Conservation (phyloP, 805 yeast species). For the Pichia heedii region DNA sequence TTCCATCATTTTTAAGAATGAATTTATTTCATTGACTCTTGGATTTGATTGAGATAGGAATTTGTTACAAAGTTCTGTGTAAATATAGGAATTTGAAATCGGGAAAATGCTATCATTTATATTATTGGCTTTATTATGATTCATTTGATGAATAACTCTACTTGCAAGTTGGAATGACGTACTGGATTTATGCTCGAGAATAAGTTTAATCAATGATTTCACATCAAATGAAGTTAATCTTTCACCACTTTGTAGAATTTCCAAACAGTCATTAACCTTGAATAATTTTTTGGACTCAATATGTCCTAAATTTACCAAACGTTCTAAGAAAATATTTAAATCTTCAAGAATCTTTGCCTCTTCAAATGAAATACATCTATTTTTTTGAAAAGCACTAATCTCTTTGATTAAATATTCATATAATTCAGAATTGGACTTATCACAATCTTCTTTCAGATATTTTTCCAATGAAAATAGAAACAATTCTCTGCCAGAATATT, state of each 20-base stretch:
- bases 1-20: conserved; percentile 26
- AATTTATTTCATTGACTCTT: conserved; percentile 21
- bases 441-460: conserved; percentile 1
- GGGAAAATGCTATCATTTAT: conserved; percentile 23
- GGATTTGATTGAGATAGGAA: conserved; percentile 25
- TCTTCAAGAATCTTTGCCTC: conserved; percentile 19
- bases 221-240: conserved; percentile 21
- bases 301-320: conserved; percentile 6
- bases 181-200: conserved; percentile 17
- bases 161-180: conserved; percentile 22
- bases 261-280: conserved; percentile 9
- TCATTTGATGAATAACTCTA: conserved; percentile 26
- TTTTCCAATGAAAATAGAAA: conserved; percentile 13
- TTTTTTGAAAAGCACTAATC: conserved; percentile 8
- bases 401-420: conserved; percentile 13
- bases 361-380: conserved; percentile 11
- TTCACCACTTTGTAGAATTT: conserved; percentile 15
- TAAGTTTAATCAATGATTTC: conserved; percentile 16
- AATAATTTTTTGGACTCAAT: conserved; percentile 3
- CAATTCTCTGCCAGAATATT: conserved; percentile 20
- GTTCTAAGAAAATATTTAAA: conserved; percentile 8
- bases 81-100: conserved; percentile 33
- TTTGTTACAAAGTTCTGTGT: conserved; percentile 30
- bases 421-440: conserved; percentile 12
- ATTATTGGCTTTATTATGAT: conserved; percentile 11